Base-by-base conservation (phyloP, 2,329 filamentous ascomycete species). In the Didymella segeticola region DNA sequence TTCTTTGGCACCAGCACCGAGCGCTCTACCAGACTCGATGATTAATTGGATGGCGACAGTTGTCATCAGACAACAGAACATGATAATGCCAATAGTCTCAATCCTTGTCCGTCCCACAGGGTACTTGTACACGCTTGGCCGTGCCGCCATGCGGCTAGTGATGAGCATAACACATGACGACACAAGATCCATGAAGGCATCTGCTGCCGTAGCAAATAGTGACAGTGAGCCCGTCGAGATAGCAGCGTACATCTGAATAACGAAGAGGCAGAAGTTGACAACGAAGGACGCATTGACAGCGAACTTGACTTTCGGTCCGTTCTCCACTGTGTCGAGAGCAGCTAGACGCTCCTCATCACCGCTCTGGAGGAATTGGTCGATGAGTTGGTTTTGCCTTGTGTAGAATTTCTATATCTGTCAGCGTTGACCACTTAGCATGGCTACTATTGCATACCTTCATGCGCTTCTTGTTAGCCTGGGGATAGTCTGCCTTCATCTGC, bases 11-110 rank as follows among this genome's bases (percentile, higher is more conserved):
- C 82, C 82, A 5, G 61, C 75, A 14, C 73, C 82, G 6, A 86
- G 75, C 7, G 74, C 73, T 47, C 83, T 78, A n/a, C 77, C 78
- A 19, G 85, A 87, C 59, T 86, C 82, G 50, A 87, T 71, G 41
- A 86, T 80, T 23, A 88, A 75, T 63, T 87, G 82, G 23, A 87
- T 83, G 41, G 86, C 84, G 3, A 87, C 85, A 0, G 85, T 87
- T 2, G 85, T 86, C 84, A 88, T 87, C 54, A 88, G 75, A 36
- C 85, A 83, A 58, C 84, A 86, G 70, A 88, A 88, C 38, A 88
- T 80, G 62, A 88, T 85, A 57, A 88, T 84, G 23, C 84, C 85
- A 53, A 87, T 79, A 2, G 85, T 86, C 72, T 88, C 85, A 47
- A 87, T 82, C 50, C 85, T 79, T 4, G 80, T 86, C 7, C 85